phyloP scores from a whole-genome alignment of 768 basidiomycete species.

The Butyriboletus loyo region DNA sequence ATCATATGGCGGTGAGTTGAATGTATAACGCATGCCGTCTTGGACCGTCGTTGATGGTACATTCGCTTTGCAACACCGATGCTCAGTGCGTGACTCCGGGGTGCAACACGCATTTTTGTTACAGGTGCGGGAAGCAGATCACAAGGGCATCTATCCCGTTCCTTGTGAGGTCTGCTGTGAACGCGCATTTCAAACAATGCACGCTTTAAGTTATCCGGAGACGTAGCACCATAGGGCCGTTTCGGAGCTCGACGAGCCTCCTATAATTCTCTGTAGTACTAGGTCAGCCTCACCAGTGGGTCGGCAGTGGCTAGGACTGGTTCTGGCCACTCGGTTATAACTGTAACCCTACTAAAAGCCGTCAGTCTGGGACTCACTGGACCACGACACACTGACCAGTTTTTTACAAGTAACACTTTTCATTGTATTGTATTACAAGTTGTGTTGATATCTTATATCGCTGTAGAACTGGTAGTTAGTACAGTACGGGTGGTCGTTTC shows the following conservation, averaged over 20 bases:
- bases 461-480: too few species aligned
- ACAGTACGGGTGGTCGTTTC: too few species aligned
- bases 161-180: constrained; percentile 32
- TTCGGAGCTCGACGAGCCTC: background rate
- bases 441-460: too few species aligned
- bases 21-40: background rate
- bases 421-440: too few species aligned
- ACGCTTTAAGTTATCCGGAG: constrained; percentile 16
- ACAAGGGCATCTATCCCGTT: constrained; percentile 32
- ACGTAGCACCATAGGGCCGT: background rate
- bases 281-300: too few species aligned
- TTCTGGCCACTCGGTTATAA: too few species aligned
- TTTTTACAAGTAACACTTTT: too few species aligned
- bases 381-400: too few species aligned
- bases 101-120: constrained; percentile 58
- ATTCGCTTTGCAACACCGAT: background rate
- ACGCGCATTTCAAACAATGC: constrained; percentile 35
- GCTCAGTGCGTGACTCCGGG: constrained; percentile 48
- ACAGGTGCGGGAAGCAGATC: constrained; percentile 48
- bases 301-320: too few species aligned
- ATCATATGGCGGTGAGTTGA: constrained; percentile 55
- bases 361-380: too few species aligned
- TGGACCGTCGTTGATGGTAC: background rate
- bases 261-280: background rate
- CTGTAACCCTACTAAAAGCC: too few species aligned